Conservation (phyloP, 2,329 filamentous ascomycete genomes). For the Sphaerostilbella broomeana region DNA sequence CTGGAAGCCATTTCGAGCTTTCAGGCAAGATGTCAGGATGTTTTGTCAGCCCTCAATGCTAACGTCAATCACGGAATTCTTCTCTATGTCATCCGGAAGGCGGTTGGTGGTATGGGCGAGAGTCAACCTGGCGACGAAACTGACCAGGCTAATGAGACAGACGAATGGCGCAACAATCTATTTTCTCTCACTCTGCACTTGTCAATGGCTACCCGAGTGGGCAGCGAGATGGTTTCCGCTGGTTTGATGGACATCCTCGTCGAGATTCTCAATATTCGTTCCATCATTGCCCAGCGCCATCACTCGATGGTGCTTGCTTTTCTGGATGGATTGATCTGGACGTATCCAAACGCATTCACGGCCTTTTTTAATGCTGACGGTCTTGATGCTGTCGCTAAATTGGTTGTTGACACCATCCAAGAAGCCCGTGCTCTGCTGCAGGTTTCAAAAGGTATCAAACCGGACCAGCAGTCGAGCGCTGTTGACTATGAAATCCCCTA, state of each 20-base stretch:
- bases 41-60: conserved; percentile 84
- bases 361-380: conserved; percentile 76
- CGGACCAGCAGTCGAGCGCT: conserved; percentile 64
- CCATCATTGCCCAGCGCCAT: conserved; percentile 72
- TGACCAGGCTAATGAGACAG: conserved; percentile 58
- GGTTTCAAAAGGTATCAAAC: conserved; percentile 63
- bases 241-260: conserved; percentile 86
- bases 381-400: conserved; percentile 81
- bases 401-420: conserved; percentile 73
- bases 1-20: conserved; percentile 82
- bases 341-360: conserved; percentile 76
- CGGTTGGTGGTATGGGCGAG: conserved; percentile 70
- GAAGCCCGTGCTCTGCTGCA: conserved; percentile 61
- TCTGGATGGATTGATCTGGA: conserved; percentile 81
- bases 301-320: conserved; percentile 81
- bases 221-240: conserved; percentile 77
- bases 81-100: conserved; percentile 86
- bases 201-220: conserved; percentile 66
- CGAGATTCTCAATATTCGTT: conserved; percentile 79
- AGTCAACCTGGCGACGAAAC: conserved; percentile 48
- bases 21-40: conserved; percentile 68
- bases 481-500: conserved; percentile 94
- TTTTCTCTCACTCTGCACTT: conserved; percentile 84
- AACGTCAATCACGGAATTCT: conserved; percentile 95
- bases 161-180: conserved; percentile 85